phyloP scores from a whole-genome alignment of 495 filamentous ascomycete genomes.

The Annulohypoxylon stygium region DNA sequence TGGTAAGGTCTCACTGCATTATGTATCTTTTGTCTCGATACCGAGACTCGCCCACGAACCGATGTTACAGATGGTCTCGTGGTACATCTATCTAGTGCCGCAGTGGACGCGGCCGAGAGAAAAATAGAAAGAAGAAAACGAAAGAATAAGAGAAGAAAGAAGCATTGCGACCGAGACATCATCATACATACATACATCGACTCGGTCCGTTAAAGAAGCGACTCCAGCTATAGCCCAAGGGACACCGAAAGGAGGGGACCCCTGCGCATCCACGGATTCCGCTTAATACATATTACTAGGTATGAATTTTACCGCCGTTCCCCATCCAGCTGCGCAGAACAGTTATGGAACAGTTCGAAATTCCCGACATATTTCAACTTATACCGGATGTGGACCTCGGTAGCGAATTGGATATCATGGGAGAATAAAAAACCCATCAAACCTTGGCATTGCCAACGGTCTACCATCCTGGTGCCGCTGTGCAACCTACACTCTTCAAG shows the following conservation, averaged over 20 bases:
- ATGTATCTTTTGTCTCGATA: slow-evolving; percentile 41
- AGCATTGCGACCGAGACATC: slow-evolving; percentile 47
- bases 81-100: slow-evolving; percentile 38
- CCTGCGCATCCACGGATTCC: slow-evolving; percentile 28
- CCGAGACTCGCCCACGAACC: slow-evolving; percentile 47
- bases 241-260: slow-evolving; percentile 44
- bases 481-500: slow-evolving; percentile 32
- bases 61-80: slow-evolving; percentile 46
- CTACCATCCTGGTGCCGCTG: slow-evolving; percentile 38
- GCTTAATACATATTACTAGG: slow-evolving; percentile 43
- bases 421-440: slow-evolving; percentile 38
- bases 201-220: slow-evolving; percentile 48
- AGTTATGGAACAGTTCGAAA: slow-evolving; percentile 41
- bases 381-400: slow-evolving; percentile 44
- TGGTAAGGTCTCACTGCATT: slow-evolving; percentile 49
- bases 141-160: slow-evolving; percentile 22
- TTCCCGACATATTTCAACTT: slow-evolving; percentile 35
- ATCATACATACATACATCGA: slow-evolving; percentile 45
- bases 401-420: slow-evolving; percentile 45
- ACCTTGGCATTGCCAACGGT: slow-evolving; percentile 41
- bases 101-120: slow-evolving; percentile 28
- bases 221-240: slow-evolving; percentile 35
- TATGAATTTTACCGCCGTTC: slow-evolving; percentile 45
- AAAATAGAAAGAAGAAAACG: slow-evolving; percentile 9
- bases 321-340: slow-evolving; percentile 47